Conservation (phyloP, 495 filamentous ascomycete genomes). For the Lineolata rhizophorae region DNA sequence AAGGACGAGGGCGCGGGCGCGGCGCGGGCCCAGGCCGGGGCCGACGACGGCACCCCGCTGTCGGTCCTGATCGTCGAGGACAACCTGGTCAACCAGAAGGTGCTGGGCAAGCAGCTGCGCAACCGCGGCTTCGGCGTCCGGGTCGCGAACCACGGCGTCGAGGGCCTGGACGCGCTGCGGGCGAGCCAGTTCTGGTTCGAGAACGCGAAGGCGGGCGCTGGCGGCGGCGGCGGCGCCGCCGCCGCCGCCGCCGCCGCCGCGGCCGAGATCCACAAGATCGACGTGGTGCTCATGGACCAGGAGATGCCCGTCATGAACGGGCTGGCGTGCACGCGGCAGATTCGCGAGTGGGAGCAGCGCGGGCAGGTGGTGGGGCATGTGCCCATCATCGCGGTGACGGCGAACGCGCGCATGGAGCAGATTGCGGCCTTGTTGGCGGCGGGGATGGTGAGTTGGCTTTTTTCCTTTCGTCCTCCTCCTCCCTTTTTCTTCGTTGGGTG, state of each 20-base stretch:
- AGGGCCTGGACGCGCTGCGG: constrained; percentile 40
- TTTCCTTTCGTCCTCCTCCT: background rate
- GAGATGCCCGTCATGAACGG: constrained; percentile 77
- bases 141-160: constrained; percentile 52
- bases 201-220: constrained; percentile 38
- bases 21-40: too few species aligned
- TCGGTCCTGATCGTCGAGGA: too few species aligned
- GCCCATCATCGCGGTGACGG: constrained; percentile 57
- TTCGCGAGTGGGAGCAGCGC: constrained; percentile 34
- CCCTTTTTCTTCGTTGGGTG: too few species aligned
- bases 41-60: too few species aligned
- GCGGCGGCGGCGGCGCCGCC: constrained; percentile 38
- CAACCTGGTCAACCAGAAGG: constrained; percentile 48
- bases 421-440: constrained; percentile 38
- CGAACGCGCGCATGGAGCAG: constrained; percentile 48
- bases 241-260: constrained; percentile 49
- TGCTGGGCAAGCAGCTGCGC: constrained; percentile 38
- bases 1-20: too few species aligned
- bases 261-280: constrained; percentile 23
- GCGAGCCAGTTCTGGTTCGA: constrained; percentile 14
- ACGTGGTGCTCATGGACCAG: constrained; percentile 59
- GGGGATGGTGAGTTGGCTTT: constrained; percentile 35
- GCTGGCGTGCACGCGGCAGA: constrained; percentile 38
- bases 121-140: constrained; percentile 41
- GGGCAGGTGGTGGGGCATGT: constrained; percentile 30